Evolutionary conservation across 1,284 basidiomycete species (phyloP).

Genomic region (Cerioporus squamosus): DNA sequence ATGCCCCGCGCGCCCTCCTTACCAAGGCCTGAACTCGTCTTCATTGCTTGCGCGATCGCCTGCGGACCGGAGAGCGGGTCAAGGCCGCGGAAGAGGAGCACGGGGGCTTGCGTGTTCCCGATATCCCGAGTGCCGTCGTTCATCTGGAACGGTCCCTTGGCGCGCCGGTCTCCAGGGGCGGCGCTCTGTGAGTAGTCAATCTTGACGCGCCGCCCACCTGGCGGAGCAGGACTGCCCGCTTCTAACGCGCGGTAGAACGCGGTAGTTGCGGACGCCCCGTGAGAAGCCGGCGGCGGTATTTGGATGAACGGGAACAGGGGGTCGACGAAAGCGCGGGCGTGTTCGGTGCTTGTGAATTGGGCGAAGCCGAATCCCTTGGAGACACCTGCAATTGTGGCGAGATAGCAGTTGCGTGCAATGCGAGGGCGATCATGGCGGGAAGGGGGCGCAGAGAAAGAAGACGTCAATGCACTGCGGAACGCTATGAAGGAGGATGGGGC

Average conservation of each 20-base stretch:
- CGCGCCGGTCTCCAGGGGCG: conserved; percentile 66
- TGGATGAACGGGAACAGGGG: conserved; percentile 84
- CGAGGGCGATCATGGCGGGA: conserved; percentile 7
- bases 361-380: conserved; percentile 96
- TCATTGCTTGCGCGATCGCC: conserved; percentile 81
- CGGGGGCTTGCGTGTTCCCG: conserved; percentile 77
- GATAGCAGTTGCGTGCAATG: conserved; percentile 21
- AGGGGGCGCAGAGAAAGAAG: conserved; percentile 44
- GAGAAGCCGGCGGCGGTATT: conserved; percentile 83
- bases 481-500: conserved; percentile 72
- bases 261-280: conserved; percentile 72
- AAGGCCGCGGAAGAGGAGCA: conserved; percentile 86
- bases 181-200: conserved; percentile 89
- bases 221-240: conserved; percentile 51
- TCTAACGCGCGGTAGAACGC: conserved; percentile 74
- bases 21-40: conserved; percentile 64
- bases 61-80: conserved; percentile 86
- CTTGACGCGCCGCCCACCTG: conserved; percentile 81
- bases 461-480: conserved; percentile 72
- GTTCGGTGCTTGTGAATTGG: conserved; percentile 82
- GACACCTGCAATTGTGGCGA: conserved; percentile 65
- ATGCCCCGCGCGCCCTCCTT: conserved; percentile 83
- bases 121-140: conserved; percentile 96
- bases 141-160: conserved; percentile 58
- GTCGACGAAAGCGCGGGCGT: conserved; percentile 86